These are phyloP conservation scores for Plasmodium fragile DNA, from an alignment of 169 alveolate genomes.

Conservation along the genomic window DNA sequence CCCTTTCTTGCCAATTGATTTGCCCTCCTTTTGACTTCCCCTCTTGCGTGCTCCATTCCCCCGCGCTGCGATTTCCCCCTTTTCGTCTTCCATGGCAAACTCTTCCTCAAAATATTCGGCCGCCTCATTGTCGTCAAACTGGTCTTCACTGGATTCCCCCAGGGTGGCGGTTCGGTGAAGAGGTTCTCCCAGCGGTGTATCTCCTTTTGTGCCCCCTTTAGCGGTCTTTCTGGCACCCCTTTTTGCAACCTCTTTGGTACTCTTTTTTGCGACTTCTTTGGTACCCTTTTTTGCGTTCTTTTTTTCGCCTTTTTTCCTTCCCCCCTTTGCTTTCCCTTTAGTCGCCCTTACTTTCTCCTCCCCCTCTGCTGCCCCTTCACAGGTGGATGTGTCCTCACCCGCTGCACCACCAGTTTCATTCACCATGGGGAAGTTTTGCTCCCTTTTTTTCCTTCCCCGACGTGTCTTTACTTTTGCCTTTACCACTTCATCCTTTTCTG, in stretches of 20 bases:
- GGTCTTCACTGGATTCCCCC: slow-evolving; percentile 4
- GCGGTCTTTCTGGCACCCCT: neutral
- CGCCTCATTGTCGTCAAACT: neutral
- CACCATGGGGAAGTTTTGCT: neutral
- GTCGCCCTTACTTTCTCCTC: neutral
- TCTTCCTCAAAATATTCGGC: neutral
- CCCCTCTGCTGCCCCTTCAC: neutral
- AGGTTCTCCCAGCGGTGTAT: neutral
- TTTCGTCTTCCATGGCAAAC: neutral
- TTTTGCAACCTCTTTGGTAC: neutral
- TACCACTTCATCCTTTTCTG: neutral
- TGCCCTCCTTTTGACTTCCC: slow-evolving; percentile 3
- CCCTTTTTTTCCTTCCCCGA: neutral
- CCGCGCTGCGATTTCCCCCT: neutral
- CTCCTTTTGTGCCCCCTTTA: neutral
- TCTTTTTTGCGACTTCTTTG: neutral
- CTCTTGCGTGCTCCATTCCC: neutral
- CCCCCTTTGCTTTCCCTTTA: neutral
- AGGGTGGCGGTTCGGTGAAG: neutral
- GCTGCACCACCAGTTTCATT: neutral
- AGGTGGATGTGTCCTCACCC: neutral
- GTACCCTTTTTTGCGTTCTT: neutral
- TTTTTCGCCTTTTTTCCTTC: neutral
- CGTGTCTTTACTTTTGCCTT: neutral
- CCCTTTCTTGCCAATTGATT: neutral